Conservation (phyloP, 2,329 filamentous ascomycete genomes). For the Zalaria obscura region DNA sequence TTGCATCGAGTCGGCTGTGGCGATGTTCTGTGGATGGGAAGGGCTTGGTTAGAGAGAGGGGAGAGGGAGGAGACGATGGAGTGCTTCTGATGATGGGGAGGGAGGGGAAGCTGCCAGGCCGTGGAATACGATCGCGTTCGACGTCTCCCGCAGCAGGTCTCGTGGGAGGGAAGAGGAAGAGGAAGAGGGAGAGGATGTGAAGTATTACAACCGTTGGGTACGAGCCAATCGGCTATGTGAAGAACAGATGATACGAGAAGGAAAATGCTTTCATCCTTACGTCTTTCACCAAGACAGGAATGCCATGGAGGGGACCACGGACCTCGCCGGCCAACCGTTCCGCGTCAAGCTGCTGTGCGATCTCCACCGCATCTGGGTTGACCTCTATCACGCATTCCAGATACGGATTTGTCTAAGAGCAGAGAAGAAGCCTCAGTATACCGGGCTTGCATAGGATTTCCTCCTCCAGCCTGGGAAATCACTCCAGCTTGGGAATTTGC, state of each 20-base stretch:
- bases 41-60: too few species aligned
- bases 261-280: background rate
- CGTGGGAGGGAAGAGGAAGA: too few species aligned
- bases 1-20: constrained; percentile 9
- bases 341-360: constrained; percentile 24
- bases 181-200: too few species aligned
- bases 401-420: constrained; percentile 4
- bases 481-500: background rate
- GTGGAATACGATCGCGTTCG: too few species aligned
- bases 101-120: too few species aligned
- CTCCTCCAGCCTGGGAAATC: background rate
- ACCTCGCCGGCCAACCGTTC: constrained; percentile 21
- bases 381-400: constrained; percentile 5
- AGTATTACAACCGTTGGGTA: too few species aligned
- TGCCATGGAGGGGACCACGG: constrained; percentile 26
- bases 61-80: too few species aligned
- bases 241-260: background rate
- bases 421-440: background rate
- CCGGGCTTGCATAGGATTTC: background rate
- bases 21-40: constrained; percentile 5
- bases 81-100: too few species aligned
- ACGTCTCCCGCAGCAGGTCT: too few species aligned
- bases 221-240: too few species aligned
- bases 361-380: constrained; percentile 11
- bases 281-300: constrained; percentile 28